Evolutionary conservation across 306 rosid genomes (phyloP), one percentile per base, ranked within the genome.

Genomic region (Pyrus betulifolia): DNA sequence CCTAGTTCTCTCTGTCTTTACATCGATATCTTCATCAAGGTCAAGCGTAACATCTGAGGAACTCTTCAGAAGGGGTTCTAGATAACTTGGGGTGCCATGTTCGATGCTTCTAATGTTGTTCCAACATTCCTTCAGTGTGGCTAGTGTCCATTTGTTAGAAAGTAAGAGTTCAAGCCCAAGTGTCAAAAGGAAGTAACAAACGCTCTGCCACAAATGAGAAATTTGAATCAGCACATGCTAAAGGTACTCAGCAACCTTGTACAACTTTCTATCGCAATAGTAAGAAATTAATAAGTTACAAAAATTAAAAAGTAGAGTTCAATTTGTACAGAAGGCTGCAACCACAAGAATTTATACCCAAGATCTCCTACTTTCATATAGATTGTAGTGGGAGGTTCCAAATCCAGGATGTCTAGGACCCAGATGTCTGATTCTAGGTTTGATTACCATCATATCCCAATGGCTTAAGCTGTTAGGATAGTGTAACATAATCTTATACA

Each of bases 1-100:
- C 81, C 98, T 85, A 71, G 80, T 86, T 85, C 97, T 92, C 84
- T 92, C 98, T 42, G 89, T 85, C 88, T 82, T 89, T 57, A 95
- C 98, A 83, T 94, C 97, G 74, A 80, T 82, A 79, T 95, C 97
- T 82, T 92, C 96, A 6, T 90, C 90, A 21, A 82, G 78, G 82
- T 86, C 88, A 80, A 83, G 45, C 75, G 81, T 67, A 69, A 70
- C 74, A 73, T 87, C 88, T 10, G 85, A 27, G 70, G 93, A 83
- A 70, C 92, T 67, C 70, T 79, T 82, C 84, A 95, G 69, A 71
- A 95, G 85, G 28, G 94, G 90, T 82, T 95, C 96, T 74, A 72
- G 82, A 85, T 87, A 77, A 76, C 87, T 25, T 33, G 90, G 74
- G 77, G 85, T 75, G 78, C 78, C 81, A 33, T 2, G 77, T 28